Percentiles rank a stretch among this genome's conserved stretches.
Evolutionary conservation across 495 filamentous ascomycete species (phyloP).

Genomic region (Aspergillus panamensis): DNA sequence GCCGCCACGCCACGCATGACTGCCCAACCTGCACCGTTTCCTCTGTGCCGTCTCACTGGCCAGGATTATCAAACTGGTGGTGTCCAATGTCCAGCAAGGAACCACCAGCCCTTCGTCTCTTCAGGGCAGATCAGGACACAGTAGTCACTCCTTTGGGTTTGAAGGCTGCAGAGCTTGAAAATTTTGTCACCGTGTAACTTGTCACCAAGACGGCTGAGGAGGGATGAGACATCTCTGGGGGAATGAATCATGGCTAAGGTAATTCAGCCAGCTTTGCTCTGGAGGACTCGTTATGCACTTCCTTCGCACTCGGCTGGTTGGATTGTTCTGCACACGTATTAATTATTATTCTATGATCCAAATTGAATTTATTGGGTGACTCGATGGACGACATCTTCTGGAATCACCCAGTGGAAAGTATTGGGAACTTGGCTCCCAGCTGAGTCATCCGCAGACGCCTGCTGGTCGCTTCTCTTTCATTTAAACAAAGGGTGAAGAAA

Average conservation of each 20-base stretch:
- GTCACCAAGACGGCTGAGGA: no score
- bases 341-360: no score
- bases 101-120: not conserved
- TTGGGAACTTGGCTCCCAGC: no score
- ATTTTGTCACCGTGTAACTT: not conserved
- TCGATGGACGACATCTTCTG: no score
- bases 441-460: not conserved
- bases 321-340: no score
- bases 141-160: not conserved
- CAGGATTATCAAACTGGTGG: not conserved
- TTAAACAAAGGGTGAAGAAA: not conserved
- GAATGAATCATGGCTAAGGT: no score
- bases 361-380: no score
- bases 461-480: not conserved
- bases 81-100: not conserved
- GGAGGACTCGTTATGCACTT: no score
- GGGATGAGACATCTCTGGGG: no score
- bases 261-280: no score
- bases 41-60: conserved; percentile 8
- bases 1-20: conserved; percentile 35
- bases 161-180: not conserved
- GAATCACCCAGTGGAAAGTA: no score
- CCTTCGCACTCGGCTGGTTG: no score
- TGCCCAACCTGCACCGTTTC: conserved; percentile 36
- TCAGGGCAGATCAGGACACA: not conserved